Evolutionary conservation across 2,329 filamentous ascomycete species (phyloP), one percentile per base, ranked within the genome.

Genomic region (Fusarium sp.): DNA sequence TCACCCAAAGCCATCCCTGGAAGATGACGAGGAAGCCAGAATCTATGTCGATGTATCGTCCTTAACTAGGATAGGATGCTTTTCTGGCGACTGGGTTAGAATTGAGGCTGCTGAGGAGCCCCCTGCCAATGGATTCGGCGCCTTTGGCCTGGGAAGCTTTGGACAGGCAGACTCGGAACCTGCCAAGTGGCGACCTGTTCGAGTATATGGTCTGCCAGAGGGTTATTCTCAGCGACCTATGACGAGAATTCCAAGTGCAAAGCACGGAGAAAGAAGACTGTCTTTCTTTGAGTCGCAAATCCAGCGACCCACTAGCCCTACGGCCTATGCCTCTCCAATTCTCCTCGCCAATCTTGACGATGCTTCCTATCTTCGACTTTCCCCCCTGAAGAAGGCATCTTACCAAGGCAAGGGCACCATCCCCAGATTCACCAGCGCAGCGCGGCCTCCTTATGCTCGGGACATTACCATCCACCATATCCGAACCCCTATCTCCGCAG

Each of bases 81-180:
- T 99, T 80, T 98, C 96, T 1, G 97, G 97, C 33, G 97, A 99
- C 80, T 99, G 97, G 97, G 95, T 98, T 13, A 92, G 93, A 25
- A 87, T 98, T 13, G 95, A 98, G 83, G 88, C 91, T 7, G 89
- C 94, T 0, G 89, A 93, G 74, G 94, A 95, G 79, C 93, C 94
- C 68, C 92, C 89, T 25, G 85, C 86, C 18, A 93, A 91, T 81
- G 93, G 88, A 20, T 90, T 90, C 74, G 93, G 89, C 60, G 85
- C 88, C 0, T 93, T 92, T 84, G 92, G 92, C 2, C 86, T 95
- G 5, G 91, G 91, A 25, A 91, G 90, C 71, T 93, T 92, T 73
- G 81, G 80, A 1, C 79, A 82, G 58, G 60, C 70, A 38, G 88
- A 91, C n/a, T 85, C 89, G 4, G 91, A 93, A 54, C 85, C 90